Conservation (phyloP, 306 rosid genomes). For the Rubus idaeus region DNA sequence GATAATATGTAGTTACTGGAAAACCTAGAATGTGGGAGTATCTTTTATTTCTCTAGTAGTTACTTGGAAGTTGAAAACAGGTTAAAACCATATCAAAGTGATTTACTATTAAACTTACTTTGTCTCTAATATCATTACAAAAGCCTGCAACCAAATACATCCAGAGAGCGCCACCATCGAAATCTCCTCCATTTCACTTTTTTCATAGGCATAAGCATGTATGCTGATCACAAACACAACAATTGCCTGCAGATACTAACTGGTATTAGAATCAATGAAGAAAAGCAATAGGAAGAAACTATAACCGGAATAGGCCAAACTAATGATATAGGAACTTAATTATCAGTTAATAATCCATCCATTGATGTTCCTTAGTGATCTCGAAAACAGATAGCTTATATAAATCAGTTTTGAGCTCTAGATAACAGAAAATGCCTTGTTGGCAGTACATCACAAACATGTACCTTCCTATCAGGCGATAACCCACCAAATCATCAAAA, state of each 20-base stretch:
- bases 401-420: neutral
- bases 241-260: slow-evolving; percentile 62
- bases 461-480: neutral
- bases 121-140: slow-evolving; percentile 86
- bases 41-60: neutral
- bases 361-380: neutral
- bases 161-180: slow-evolving; percentile 97
- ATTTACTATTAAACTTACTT: slow-evolving; percentile 55
- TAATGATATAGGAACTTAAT: slow-evolving; percentile 4
- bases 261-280: slow-evolving; percentile 25
- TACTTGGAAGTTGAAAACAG: neutral
- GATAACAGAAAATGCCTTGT: neutral
- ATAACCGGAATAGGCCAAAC: slow-evolving; percentile 9
- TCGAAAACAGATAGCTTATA: neutral
- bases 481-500: neutral
- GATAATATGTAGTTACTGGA: neutral
- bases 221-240: slow-evolving; percentile 84
- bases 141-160: slow-evolving; percentile 98
- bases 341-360: neutral
- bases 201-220: slow-evolving; percentile 87
- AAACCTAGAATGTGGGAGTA: neutral
- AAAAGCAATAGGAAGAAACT: slow-evolving; percentile 19
- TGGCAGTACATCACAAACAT: neutral
- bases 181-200: slow-evolving; percentile 88
- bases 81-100: neutral